Conservation (phyloP, 495 filamentous ascomycete species). For the Penicillium paradoxum region DNA sequence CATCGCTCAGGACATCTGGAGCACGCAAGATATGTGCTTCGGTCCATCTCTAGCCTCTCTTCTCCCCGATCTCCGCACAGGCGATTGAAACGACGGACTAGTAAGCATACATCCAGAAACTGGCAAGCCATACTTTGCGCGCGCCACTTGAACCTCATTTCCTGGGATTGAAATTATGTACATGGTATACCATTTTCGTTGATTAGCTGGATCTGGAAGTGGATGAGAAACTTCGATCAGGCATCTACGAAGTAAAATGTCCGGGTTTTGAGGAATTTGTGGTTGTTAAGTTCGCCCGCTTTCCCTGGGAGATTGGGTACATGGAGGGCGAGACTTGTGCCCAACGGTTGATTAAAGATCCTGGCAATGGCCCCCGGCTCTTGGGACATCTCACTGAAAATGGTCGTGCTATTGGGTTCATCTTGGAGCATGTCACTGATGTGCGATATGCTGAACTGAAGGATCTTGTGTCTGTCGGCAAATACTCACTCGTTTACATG, state of each 20-base stretch:
- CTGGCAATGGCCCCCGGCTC: conserved; percentile 36
- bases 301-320: conserved; percentile 35
- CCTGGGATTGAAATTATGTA: conserved; percentile 15
- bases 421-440: conserved; percentile 33
- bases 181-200: conserved; percentile 21
- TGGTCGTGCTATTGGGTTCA: conserved; percentile 42
- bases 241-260: conserved; percentile 22
- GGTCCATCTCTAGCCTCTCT: conserved; percentile 19
- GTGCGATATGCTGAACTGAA: conserved; percentile 23
- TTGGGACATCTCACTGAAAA: conserved; percentile 42
- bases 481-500: conserved; percentile 30
- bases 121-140: conserved; percentile 19
- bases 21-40: conserved; percentile 31
- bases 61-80: conserved; percentile 17
- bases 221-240: conserved; percentile 16
- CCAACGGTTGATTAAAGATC: conserved; percentile 36
- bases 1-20: conserved; percentile 29
- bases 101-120: conserved; percentile 13
- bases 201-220: conserved; percentile 20
- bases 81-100: conserved; percentile 25
- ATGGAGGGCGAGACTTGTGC: conserved; percentile 39
- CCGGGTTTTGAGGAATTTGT: conserved; percentile 24
- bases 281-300: conserved; percentile 39
- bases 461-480: conserved; percentile 30
- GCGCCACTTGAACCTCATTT: conserved; percentile 12